phyloP scores from a whole-genome alignment of 345 rosid species.

The Aurinia saxatilis region DNA sequence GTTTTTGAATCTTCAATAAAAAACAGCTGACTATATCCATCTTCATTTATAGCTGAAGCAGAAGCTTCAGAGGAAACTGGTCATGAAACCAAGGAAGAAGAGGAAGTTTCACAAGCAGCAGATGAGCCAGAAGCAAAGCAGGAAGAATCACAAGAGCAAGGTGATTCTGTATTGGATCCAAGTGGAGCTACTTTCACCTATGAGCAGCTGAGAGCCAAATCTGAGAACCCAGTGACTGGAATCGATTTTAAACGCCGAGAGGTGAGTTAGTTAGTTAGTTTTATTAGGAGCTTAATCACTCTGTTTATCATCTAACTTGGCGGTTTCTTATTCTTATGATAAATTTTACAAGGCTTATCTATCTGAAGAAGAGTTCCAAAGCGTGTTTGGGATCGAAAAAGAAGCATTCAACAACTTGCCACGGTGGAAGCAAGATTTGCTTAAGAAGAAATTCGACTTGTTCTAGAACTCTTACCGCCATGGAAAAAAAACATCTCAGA shows the following conservation, averaged over 20 bases:
- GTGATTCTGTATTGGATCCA: conserved; percentile 27
- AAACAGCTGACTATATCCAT: background rate
- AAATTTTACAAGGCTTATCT: conserved; percentile 62
- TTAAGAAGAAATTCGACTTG: conserved; percentile 74
- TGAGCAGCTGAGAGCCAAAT: conserved; percentile 75
- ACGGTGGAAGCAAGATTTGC: conserved; percentile 96
- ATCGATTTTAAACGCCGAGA: conserved; percentile 91
- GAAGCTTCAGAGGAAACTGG: conserved; percentile 38
- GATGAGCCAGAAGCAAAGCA: conserved; percentile 30
- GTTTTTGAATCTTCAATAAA: background rate
- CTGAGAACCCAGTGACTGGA: conserved; percentile 82
- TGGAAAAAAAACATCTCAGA: conserved; percentile 9
- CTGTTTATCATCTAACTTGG: background rate
- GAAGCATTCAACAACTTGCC: conserved; percentile 79
- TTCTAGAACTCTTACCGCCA: conserved; percentile 38
- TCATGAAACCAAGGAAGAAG: conserved; percentile 42
- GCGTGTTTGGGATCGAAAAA: conserved; percentile 62
- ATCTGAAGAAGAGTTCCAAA: conserved; percentile 71
- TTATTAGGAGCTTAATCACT: background rate
- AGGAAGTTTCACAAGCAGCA: conserved; percentile 29
- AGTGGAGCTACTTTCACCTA: conserved; percentile 55
- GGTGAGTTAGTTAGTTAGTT: conserved; percentile 43
- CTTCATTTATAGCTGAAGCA: conserved; percentile 38
- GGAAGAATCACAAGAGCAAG: conserved; percentile 26
- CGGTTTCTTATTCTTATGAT: background rate